phyloP scores from a whole-genome alignment of 306 rosid species.

The Luffa acutangula region DNA sequence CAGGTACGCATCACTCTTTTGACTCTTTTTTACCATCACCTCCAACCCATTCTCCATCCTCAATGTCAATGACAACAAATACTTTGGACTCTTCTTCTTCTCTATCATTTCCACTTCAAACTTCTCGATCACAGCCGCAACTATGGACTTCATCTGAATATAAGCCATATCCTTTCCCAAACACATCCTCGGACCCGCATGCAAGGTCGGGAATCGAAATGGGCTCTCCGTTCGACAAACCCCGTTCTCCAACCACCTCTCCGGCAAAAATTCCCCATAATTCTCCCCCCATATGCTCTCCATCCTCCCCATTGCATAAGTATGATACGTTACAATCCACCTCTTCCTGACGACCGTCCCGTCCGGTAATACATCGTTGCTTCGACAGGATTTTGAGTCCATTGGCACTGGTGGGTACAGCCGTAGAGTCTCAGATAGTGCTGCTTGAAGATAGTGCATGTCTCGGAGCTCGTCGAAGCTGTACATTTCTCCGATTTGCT shows the following conservation, averaged over 20 bases:
- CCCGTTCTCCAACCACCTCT: conserved; percentile 37
- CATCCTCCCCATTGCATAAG: conserved; percentile 7
- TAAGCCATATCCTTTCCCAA: conserved; percentile 58
- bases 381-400: conserved; percentile 25
- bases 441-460: conserved; percentile 59
- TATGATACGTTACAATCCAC: conserved; percentile 44
- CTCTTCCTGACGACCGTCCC: conserved; percentile 33
- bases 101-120: conserved; percentile 21
- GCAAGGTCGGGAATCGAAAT: conserved; percentile 43
- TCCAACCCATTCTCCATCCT: conserved; percentile 47
- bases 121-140: conserved; percentile 2
- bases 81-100: conserved; percentile 23
- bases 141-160: conserved; percentile 65
- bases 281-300: too few relatives aligned
- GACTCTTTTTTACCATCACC: not conserved
- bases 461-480: conserved; percentile 41
- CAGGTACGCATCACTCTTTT: too few relatives aligned
- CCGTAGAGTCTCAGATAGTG: conserved; percentile 25
- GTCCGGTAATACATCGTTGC: conserved; percentile 47
- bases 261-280: too few relatives aligned
- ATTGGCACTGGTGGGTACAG: conserved; percentile 45
- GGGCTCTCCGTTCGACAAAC: conserved; percentile 26
- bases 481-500: conserved; percentile 10
- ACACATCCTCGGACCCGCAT: conserved; percentile 58
- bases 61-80: conserved; percentile 34